These are phyloP conservation scores for Apiospora hydei DNA, from an alignment of 2,329 filamentous ascomycete genomes.

Conservation along the genomic window DNA sequence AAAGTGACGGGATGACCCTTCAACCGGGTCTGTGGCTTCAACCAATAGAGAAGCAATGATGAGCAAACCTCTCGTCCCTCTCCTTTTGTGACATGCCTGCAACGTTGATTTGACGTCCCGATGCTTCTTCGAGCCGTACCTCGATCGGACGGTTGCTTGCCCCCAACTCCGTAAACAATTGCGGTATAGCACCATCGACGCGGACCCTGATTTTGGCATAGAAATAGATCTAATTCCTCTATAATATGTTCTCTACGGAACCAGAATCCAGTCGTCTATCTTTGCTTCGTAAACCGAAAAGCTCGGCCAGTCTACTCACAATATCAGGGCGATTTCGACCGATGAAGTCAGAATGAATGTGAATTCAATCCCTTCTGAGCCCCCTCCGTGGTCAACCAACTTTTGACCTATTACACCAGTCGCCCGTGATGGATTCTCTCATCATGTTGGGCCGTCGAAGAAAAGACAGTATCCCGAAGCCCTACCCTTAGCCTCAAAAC, in stretches of 20 bases:
- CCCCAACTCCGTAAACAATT: neutral
- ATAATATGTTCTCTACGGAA: neutral
- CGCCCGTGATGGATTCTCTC: too few species aligned
- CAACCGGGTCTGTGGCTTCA: constrained; percentile 18
- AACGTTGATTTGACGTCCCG: too few species aligned
- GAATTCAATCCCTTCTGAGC: neutral
- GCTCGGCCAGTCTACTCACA: neutral
- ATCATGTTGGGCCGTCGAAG: neutral
- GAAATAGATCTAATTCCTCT: neutral
- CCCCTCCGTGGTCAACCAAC: neutral
- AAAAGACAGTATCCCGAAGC: neutral
- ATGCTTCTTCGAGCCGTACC: neutral
- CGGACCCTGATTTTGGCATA: too few species aligned
- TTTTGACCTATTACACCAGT: neutral
- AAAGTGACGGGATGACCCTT: constrained; percentile 18
- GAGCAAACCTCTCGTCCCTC: neutral
- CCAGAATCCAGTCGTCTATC: neutral
- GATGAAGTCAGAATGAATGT: neutral
- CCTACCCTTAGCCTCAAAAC: neutral
- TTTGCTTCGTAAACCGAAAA: neutral
- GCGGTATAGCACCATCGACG: neutral
- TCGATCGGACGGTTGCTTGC: neutral
- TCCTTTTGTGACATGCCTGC: neutral
- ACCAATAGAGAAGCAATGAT: constrained; percentile 20
- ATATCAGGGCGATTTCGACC: too few species aligned